phyloP scores from a whole-genome alignment of 305 asterid genomes.

The Petunia hybrid region DNA sequence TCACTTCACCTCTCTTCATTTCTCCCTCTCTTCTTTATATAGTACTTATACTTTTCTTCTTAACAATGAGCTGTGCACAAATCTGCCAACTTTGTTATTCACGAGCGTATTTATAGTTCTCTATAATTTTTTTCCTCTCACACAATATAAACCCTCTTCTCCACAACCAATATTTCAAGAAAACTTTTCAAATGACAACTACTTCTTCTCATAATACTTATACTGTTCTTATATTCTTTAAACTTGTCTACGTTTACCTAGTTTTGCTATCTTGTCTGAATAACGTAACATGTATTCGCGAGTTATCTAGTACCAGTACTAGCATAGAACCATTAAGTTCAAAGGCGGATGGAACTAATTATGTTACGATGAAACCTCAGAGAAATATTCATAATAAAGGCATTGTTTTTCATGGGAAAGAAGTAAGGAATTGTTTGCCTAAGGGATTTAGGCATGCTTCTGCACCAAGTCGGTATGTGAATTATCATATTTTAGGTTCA shows the following conservation, averaged over 20 bases:
- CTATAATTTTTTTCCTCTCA: not conserved
- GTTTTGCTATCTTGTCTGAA: slow-evolving; percentile 15
- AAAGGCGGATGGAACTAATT: not conserved
- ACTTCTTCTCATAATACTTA: not conserved
- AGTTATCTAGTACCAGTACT: slow-evolving; percentile 44
- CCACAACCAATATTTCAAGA: not conserved
- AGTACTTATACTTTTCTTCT: not conserved
- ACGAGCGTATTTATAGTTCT: slow-evolving; percentile 59
- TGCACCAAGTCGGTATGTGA: slow-evolving; percentile 85
- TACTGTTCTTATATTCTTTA: slow-evolving; percentile 42
- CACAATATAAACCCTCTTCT: not conserved
- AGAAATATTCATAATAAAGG: slow-evolving; percentile 40
- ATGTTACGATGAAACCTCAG: slow-evolving; percentile 46
- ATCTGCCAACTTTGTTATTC: slow-evolving; percentile 38
- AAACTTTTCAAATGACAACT: not conserved
- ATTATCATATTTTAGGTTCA: slow-evolving; percentile 60
- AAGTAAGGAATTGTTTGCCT: slow-evolving; percentile 73
- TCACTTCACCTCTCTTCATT: slow-evolving; percentile 6
- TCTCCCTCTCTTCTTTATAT: not conserved
- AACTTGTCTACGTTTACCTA: slow-evolving; percentile 41
- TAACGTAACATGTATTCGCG: slow-evolving; percentile 4
- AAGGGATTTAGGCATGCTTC: slow-evolving; percentile 78
- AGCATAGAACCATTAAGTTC: not conserved
- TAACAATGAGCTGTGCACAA: slow-evolving; percentile 42
- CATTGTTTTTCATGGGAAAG: slow-evolving; percentile 44